Conservation (phyloP, 768 basidiomycete species). For the Termitomyces sp. region DNA sequence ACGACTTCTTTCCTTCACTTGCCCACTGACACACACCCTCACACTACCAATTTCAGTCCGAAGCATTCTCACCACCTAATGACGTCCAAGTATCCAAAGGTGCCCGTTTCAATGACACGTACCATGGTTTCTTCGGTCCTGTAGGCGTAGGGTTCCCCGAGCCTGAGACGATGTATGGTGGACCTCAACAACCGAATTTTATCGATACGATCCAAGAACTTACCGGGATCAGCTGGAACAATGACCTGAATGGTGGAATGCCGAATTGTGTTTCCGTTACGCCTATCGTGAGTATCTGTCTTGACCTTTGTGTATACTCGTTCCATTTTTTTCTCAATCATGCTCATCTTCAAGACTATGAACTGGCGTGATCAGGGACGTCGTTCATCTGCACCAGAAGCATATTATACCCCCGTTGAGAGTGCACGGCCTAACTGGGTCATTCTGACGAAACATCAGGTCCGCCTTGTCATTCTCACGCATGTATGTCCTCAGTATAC, state of each 20-base stretch:
- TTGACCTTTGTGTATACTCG: constrained; percentile 5
- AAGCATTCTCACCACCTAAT: constrained; percentile 43
- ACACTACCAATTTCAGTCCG: constrained; percentile 25
- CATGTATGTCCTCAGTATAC: background rate
- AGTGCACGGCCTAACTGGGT: constrained; percentile 40
- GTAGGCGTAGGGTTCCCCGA: constrained; percentile 49
- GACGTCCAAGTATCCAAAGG: constrained; percentile 38
- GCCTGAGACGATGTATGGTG: constrained; percentile 42
- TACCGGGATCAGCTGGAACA: constrained; percentile 40
- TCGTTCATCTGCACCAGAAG: constrained; percentile 47
- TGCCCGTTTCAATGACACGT: constrained; percentile 37
- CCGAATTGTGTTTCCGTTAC: constrained; percentile 53
- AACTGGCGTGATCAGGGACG: constrained; percentile 44
- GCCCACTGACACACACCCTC: background rate
- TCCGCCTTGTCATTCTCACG: constrained; percentile 7
- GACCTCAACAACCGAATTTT: constrained; percentile 47
- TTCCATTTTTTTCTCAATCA: background rate
- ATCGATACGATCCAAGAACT: constrained; percentile 38
- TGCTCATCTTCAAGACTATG: constrained; percentile 24
- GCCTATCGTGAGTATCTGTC: constrained; percentile 30
- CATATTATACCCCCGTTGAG: constrained; percentile 52
- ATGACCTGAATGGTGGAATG: constrained; percentile 49
- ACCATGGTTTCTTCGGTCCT: constrained; percentile 48
- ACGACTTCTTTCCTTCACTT: background rate
- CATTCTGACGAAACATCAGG: constrained; percentile 37